Conservation (phyloP, 495 filamentous ascomycete species). For the Podospora tetraspora region DNA sequence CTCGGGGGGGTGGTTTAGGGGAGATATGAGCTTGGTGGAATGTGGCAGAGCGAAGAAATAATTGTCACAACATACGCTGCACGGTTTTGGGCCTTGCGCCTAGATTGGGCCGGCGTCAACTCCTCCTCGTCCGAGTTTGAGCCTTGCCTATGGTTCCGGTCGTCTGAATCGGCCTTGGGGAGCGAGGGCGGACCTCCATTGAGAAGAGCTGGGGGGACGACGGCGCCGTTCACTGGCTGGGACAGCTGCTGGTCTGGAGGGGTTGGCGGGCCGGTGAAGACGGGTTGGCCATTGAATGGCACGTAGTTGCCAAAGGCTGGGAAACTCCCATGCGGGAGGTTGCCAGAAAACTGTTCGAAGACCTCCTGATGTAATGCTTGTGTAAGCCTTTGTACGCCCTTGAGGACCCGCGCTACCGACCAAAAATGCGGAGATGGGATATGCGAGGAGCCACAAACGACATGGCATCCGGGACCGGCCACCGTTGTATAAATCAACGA, state of each 20-base stretch:
- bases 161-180: conserved; percentile 35
- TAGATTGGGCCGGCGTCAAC: conserved; percentile 70
- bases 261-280: conserved; percentile 41
- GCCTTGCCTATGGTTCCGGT: conserved; percentile 40
- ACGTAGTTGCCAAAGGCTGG: conserved; percentile 41
- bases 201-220: conserved; percentile 20
- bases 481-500: conserved; percentile 15
- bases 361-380: conserved; percentile 42
- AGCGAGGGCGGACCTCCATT: conserved; percentile 30
- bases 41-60: not conserved
- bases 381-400: conserved; percentile 32
- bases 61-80: conserved; percentile 74
- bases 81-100: conserved; percentile 92
- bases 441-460: conserved; percentile 10
- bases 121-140: conserved; percentile 53
- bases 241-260: conserved; percentile 33
- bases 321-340: conserved; percentile 39
- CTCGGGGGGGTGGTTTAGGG: not conserved
- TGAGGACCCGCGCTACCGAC: conserved; percentile 25
- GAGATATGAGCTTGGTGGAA: conserved; percentile 4
- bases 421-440: conserved; percentile 26
- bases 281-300: conserved; percentile 35
- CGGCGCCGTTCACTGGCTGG: conserved; percentile 27
- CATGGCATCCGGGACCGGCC: conserved; percentile 1
- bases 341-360: conserved; percentile 40